Base-by-base conservation (phyloP, 768 basidiomycete species). In the Nevesoporus exiguus region DNA sequence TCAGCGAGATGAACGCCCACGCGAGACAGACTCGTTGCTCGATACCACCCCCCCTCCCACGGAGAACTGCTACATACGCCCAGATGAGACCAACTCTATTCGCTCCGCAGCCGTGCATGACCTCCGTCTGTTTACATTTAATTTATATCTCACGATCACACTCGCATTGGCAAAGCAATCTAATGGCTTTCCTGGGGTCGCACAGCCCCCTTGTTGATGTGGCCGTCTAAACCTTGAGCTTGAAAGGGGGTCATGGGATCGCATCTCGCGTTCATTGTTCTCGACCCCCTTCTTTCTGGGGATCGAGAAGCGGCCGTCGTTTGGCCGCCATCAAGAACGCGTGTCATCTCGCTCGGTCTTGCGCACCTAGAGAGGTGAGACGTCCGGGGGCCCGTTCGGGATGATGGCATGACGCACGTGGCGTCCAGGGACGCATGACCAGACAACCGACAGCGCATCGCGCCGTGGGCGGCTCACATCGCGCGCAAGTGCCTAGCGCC, bases 351-450 rank as follows among this genome's bases (percentile, higher is more conserved):
- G 14, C 27, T 24, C 25, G 36, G 6, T 33, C 43, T 33, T 50
- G 62, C 55, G 62, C 55, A n/a, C 4, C 55, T 58, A 61, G 63
- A 54, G 60, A 49, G 59, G 62, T 51, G 59, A 47, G 45, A 33
- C 13, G 31, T 15, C 5, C 21, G 21, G n/a, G n/a, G n/a, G n/a
- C 45, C 15, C 45, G 25, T 15, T 45, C 15, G 13, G 34, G 33
- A 9, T 36, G 34, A 36, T 15, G 34, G 34, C 34, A 15, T 15
- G 34, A 36, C 34, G 31, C 31, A 39, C 21, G 37, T 39, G 37
- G 19, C 37, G 36, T 36, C n/a, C 36, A 37, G 36, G 36, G 36
- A 33, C 31, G 31, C 31, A n/a, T n/a, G n/a, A n/a, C n/a, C n/a
- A n/a, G n/a, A n/a, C n/a, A n/a, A n/a, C n/a, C n/a, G n/a, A n/a